phyloP scores from a whole-genome alignment of 805 yeast species.

The Wickerhamiella allomyrinae region DNA sequence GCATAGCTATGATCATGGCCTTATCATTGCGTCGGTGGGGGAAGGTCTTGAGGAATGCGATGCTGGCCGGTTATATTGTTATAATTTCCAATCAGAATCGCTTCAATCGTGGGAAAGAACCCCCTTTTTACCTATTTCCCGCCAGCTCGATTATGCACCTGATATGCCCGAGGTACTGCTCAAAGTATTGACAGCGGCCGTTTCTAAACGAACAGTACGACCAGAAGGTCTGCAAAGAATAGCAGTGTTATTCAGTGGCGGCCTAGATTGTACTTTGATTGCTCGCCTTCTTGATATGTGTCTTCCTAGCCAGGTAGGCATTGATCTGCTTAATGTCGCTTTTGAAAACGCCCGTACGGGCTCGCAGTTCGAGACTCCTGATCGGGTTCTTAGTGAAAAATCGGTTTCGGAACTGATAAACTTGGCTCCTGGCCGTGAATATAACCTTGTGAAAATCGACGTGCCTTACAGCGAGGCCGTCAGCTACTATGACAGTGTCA shows the following conservation, averaged over 20 bases:
- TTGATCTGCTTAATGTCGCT: constrained; percentile 84
- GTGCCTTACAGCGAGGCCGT: constrained; percentile 58
- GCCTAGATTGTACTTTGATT: constrained; percentile 78
- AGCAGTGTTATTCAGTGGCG: constrained; percentile 81
- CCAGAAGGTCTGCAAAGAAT: constrained; percentile 20
- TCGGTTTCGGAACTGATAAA: constrained; percentile 41
- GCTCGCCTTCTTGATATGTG: constrained; percentile 31
- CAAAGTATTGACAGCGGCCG: constrained; percentile 9
- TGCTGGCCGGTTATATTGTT: constrained; percentile 13
- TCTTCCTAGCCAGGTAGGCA: constrained; percentile 17
- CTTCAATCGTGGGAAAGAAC: not conserved
- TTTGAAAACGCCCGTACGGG: constrained; percentile 79
- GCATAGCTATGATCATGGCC: constrained; percentile 24
- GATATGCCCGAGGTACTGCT: not conserved
- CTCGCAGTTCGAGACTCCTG: constrained; percentile 54
- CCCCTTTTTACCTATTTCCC: not conserved
- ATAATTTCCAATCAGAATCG: not conserved
- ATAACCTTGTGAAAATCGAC: constrained; percentile 51
- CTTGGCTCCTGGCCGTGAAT: constrained; percentile 25
- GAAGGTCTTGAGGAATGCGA: constrained; percentile 14
- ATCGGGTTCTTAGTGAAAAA: constrained; percentile 55
- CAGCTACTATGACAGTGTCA: constrained; percentile 36
- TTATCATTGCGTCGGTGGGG: constrained; percentile 8
- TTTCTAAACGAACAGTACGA: constrained; percentile 8
- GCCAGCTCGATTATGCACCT: not conserved